Evolutionary conservation across 768 basidiomycete species (phyloP).

Genomic region (Suillus luteus): DNA sequence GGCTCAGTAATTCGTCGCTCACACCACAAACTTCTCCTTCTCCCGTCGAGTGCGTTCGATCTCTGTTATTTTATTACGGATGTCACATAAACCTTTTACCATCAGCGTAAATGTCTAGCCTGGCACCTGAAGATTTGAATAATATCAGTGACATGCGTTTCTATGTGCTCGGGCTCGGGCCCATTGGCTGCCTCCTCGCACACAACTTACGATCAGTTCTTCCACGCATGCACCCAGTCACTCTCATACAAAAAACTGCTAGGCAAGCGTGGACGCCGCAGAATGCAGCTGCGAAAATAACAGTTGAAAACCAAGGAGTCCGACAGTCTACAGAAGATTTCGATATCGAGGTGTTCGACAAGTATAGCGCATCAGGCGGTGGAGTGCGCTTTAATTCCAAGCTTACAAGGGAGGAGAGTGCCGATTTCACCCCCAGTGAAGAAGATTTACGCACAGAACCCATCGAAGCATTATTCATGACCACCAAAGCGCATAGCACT

Average conservation of each 20-base stretch:
- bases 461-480: conserved; percentile 82
- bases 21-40: conserved; percentile 4
- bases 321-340: conserved; percentile 46
- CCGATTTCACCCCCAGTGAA: conserved; percentile 18
- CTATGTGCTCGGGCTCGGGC: conserved; percentile 78
- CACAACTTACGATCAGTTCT: conserved; percentile 72
- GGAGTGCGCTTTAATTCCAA: conserved; percentile 22
- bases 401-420: conserved; percentile 17
- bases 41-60: conserved; percentile 13
- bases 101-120: conserved; percentile 1
- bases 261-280: conserved; percentile 39
- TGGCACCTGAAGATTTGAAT: background rate
- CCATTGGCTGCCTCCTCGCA: conserved; percentile 81
- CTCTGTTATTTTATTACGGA: conserved; percentile 4
- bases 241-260: conserved; percentile 65
- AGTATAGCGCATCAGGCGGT: conserved; percentile 23
- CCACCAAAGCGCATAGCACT: conserved; percentile 76
- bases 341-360: conserved; percentile 50
- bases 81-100: conserved; percentile 13
- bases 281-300: conserved; percentile 39
- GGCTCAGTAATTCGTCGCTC: background rate
- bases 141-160: conserved; percentile 54
- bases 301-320: conserved; percentile 53
- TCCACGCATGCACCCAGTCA: conserved; percentile 52
- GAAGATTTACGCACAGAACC: conserved; percentile 23